A percentile compares a stretch with the other conserved stretches of the same genome.
Evolutionary conservation across 352 stramenopile genomes (phyloP).

Genomic region (Blastocystis sp.): DNA sequence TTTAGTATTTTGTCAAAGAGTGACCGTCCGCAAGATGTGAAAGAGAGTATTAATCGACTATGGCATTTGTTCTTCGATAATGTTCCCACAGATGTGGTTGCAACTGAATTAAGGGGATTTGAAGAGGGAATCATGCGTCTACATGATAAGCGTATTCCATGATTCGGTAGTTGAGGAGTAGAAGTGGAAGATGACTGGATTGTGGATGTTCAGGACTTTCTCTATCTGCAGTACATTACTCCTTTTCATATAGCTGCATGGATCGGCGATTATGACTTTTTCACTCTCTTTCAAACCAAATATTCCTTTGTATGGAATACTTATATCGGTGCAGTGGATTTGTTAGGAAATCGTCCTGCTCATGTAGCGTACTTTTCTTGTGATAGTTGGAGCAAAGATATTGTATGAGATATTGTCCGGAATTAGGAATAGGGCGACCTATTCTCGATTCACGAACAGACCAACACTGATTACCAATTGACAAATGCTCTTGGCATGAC

Average conservation of each 20-base stretch:
- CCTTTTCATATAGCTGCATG: constrained; percentile 50
- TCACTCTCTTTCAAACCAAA: background rate
- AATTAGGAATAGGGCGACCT: background rate
- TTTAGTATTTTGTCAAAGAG: constrained; percentile 41
- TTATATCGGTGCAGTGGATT: background rate
- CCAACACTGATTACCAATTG: background rate
- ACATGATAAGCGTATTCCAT: background rate
- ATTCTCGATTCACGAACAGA: background rate
- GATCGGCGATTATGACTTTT: constrained; percentile 26
- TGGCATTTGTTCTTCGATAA: constrained; percentile 15
- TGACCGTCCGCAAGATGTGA: background rate
- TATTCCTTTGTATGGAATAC: background rate
- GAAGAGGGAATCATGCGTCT: constrained; percentile 25
- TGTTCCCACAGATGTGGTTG: background rate
- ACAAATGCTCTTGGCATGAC: constrained; percentile 6
- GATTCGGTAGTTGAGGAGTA: background rate
- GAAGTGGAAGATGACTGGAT: constrained; percentile 12
- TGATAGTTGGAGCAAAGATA: background rate
- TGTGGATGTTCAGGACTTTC: background rate
- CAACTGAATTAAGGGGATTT: background rate
- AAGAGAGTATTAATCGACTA: background rate
- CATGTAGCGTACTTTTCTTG: constrained; percentile 39
- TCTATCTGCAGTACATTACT: constrained; percentile 40
- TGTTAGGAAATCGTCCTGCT: constrained; percentile 16
- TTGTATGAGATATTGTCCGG: background rate